A percentile compares a stretch with the other conserved stretches of the same genome.
Conservation (phyloP, 2,329 filamentous ascomycete species). For the Fusarium tjaetaba region DNA sequence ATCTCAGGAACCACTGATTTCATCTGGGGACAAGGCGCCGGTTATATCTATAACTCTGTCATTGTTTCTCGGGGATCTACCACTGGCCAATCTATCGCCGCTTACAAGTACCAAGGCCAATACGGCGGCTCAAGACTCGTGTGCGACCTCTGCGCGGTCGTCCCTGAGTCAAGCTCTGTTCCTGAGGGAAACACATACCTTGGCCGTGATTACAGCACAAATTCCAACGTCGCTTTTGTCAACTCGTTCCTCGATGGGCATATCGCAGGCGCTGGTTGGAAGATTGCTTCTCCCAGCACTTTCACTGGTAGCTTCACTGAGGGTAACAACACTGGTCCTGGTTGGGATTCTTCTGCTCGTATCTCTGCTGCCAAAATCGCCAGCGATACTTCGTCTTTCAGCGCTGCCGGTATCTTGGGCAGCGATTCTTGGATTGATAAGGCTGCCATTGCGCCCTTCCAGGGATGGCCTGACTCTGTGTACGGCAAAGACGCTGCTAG, state of each 20-base stretch:
- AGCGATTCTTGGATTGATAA: conserved; percentile 48
- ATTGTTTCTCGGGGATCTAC: conserved; percentile 24
- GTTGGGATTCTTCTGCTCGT: conserved; percentile 38
- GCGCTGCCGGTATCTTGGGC: conserved; percentile 49
- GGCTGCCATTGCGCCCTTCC: conserved; percentile 43
- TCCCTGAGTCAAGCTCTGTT: conserved; percentile 42
- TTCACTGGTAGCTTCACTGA: conserved; percentile 45
- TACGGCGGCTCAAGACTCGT: conserved; percentile 52
- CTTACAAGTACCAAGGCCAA: conserved; percentile 40
- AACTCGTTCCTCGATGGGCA: conserved; percentile 46
- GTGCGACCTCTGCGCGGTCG: conserved; percentile 53
- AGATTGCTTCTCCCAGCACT: conserved; percentile 34
- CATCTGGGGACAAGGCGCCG: conserved; percentile 37
- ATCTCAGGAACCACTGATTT: conserved; percentile 37
- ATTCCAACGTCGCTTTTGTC: conserved; percentile 42
- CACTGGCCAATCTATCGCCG: conserved; percentile 41
- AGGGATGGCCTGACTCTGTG: conserved; percentile 44
- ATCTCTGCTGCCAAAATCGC: conserved; percentile 35
- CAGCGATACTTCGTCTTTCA: conserved; percentile 62
- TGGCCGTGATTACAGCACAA: conserved; percentile 42
- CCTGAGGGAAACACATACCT: conserved; percentile 41
- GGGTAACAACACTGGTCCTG: conserved; percentile 48
- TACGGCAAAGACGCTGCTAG: conserved; percentile 25
- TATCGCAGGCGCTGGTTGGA: conserved; percentile 43
- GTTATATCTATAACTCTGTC: conserved; percentile 40